A percentile compares a stretch with the other conserved stretches of the same genome.
Evolutionary conservation across 495 filamentous ascomycete genomes (phyloP).

Genomic region (Aspergillus cristatus): DNA sequence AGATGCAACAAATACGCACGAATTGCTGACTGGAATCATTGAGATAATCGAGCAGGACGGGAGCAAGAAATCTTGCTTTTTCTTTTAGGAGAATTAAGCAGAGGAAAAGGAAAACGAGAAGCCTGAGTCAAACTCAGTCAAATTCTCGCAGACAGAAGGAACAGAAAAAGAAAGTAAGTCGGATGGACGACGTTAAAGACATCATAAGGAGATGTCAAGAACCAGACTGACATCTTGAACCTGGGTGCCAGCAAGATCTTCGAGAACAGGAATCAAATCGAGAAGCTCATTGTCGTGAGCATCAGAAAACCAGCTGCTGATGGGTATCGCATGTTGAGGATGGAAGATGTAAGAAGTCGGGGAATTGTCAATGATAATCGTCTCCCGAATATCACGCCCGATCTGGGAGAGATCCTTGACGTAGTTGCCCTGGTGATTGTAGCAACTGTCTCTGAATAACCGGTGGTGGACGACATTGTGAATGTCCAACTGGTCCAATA

Average conservation of each 20-base stretch:
- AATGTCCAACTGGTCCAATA: constrained; percentile 95
- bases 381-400: constrained; percentile 89
- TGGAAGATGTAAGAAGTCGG: constrained; percentile 99
- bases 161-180: too few relatives aligned
- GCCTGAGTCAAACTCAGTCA: too few relatives aligned
- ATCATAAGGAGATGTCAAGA: constrained; percentile 83
- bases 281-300: constrained; percentile 98
- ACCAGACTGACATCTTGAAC: constrained; percentile 96
- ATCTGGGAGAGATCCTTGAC: constrained; percentile 98
- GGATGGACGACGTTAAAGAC: constrained; percentile 18
- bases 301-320: constrained; percentile 99
- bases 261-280: constrained; percentile 95
- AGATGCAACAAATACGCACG: constrained; percentile 13
- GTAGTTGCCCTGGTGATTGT: constrained; percentile 99
- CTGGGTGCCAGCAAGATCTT: constrained; percentile 80
- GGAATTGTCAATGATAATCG: constrained; percentile 99
- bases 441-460: constrained; percentile 95
- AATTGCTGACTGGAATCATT: too few relatives aligned
- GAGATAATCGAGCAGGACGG: too few relatives aligned
- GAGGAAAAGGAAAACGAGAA: too few relatives aligned
- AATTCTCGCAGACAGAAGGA: too few relatives aligned
- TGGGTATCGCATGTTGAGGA: constrained; percentile 96
- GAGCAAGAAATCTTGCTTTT: constrained; percentile 2
- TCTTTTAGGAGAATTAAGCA: background rate
- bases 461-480: constrained; percentile 95